Evolutionary conservation across 2,329 filamentous ascomycete species (phyloP).

Genomic region (Aspergillus japonicus): DNA sequence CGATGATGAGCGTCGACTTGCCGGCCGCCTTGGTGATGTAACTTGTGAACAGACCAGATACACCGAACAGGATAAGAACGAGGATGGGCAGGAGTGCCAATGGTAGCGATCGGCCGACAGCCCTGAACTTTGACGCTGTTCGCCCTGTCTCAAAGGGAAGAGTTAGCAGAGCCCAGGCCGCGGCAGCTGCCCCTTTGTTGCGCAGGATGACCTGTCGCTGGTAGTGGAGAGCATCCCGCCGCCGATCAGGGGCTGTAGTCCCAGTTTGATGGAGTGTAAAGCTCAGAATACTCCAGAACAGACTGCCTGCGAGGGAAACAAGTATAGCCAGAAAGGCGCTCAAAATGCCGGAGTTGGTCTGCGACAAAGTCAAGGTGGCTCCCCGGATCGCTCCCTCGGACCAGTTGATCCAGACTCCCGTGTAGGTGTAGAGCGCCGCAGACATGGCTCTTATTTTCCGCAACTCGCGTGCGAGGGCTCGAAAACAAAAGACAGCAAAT

Average conservation of each 20-base stretch:
- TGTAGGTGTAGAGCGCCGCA: conserved; percentile 10
- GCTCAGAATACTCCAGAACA: conserved; percentile 32
- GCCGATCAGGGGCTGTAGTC: conserved; percentile 22
- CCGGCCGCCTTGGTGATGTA: not conserved
- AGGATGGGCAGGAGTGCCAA: not conserved
- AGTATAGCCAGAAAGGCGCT: conserved; percentile 30
- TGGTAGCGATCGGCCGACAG: not conserved
- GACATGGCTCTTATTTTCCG: not conserved
- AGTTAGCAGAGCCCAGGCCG: conserved; percentile 3
- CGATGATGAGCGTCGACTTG: not conserved
- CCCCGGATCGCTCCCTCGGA: conserved; percentile 23
- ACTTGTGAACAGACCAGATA: not conserved
- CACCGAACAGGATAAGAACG: not conserved
- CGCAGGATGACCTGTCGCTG: conserved; percentile 35
- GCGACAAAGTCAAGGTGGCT: conserved; percentile 27
- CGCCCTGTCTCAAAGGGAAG: not conserved
- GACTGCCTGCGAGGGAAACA: conserved; percentile 22
- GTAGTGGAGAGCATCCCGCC: conserved; percentile 32
- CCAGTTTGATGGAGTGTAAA: conserved; percentile 12
- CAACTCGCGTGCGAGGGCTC: not conserved
- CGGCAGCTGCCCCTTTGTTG: conserved; percentile 17
- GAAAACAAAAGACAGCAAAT: not conserved
- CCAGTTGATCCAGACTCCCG: conserved; percentile 28
- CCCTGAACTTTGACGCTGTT: not conserved
- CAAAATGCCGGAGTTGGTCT: conserved; percentile 21